A percentile compares a stretch with the other conserved stretches of the same genome.
phyloP scores from a whole-genome alignment of 345 rosid species.

The Salix purpurea region DNA sequence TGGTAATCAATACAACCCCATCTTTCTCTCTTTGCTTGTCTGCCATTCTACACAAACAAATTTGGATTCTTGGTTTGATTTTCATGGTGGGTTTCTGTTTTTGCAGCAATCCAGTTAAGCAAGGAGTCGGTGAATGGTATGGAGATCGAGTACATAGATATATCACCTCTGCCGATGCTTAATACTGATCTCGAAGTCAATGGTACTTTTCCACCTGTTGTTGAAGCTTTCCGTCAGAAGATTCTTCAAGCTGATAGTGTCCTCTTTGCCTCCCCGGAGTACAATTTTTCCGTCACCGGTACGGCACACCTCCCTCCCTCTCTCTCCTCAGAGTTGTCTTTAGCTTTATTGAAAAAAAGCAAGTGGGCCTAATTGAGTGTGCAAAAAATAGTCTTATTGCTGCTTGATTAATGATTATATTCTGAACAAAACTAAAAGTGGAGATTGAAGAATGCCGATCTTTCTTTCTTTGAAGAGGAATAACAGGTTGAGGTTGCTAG shows the following conservation, averaged over 20 bases:
- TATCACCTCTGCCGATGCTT: slow-evolving; percentile 17
- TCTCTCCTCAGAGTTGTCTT: too few relatives aligned
- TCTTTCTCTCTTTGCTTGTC: background rate
- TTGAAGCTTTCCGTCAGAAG: slow-evolving; percentile 65
- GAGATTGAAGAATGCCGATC: too few relatives aligned
- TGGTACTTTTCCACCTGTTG: slow-evolving; percentile 53
- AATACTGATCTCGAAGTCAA: slow-evolving; percentile 30
- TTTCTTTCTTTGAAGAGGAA: too few relatives aligned
- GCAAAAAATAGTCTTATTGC: too few relatives aligned
- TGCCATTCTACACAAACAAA: background rate
- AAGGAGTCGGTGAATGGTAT: slow-evolving; percentile 12
- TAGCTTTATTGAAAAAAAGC: too few relatives aligned
- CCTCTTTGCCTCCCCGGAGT: slow-evolving; percentile 85
- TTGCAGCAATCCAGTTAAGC: slow-evolving; percentile 15
- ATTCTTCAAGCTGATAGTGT: slow-evolving; percentile 56
- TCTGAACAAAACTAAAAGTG: too few relatives aligned
- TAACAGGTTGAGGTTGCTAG: too few relatives aligned
- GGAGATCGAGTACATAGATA: slow-evolving; percentile 17
- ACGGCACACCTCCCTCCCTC: background rate
- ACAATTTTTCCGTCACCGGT: slow-evolving; percentile 69
- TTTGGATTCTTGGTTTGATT: background rate
- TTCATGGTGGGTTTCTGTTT: background rate
- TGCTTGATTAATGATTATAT: too few relatives aligned
- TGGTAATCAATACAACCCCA: slow-evolving; percentile 28
- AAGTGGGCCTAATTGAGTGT: too few relatives aligned